Evolutionary conservation across 1,284 basidiomycete genomes (phyloP).

Genomic region (Puccinia polysora): DNA sequence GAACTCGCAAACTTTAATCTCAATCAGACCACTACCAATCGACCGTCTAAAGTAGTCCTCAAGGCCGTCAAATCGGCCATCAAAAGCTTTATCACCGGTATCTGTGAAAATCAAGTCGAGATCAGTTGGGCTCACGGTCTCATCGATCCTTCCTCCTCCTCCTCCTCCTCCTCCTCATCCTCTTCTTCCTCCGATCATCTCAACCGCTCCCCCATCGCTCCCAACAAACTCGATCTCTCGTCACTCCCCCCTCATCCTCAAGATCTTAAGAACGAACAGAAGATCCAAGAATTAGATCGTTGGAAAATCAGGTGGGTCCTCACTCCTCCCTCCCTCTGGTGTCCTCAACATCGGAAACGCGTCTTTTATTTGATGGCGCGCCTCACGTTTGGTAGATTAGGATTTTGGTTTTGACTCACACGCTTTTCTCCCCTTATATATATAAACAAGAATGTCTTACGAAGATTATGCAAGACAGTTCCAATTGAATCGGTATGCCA

Average conservation of each 20-base stretch:
- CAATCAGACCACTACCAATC: background rate
- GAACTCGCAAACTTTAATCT: background rate
- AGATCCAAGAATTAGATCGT: conserved; percentile 19
- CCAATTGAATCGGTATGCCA: conserved; percentile 27
- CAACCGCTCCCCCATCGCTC: background rate
- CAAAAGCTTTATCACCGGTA: conserved; percentile 15
- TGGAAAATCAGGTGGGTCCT: conserved; percentile 22
- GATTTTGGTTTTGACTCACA: no score
- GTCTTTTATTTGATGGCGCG: background rate
- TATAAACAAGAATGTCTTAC: conserved; percentile 26
- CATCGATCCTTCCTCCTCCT: background rate
- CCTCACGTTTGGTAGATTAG: background rate
- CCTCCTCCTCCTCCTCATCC: no score
- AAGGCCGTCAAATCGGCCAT: conserved; percentile 12
- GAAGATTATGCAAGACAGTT: conserved; percentile 34
- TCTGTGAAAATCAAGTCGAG: conserved; percentile 34
- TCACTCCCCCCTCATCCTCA: conserved; percentile 34
- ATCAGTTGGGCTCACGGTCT: conserved; percentile 16
- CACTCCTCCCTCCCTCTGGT: no score
- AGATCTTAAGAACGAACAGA: conserved; percentile 23
- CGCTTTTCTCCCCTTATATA: background rate
- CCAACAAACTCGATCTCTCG: conserved; percentile 1
- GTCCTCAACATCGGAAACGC: background rate
- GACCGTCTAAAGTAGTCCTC: background rate
- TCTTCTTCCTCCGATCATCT: no score